A percentile compares a stretch with the other conserved stretches of the same genome.
Conservation (phyloP, 495 filamentous ascomycete species). For the Aspergillus biplanus region DNA sequence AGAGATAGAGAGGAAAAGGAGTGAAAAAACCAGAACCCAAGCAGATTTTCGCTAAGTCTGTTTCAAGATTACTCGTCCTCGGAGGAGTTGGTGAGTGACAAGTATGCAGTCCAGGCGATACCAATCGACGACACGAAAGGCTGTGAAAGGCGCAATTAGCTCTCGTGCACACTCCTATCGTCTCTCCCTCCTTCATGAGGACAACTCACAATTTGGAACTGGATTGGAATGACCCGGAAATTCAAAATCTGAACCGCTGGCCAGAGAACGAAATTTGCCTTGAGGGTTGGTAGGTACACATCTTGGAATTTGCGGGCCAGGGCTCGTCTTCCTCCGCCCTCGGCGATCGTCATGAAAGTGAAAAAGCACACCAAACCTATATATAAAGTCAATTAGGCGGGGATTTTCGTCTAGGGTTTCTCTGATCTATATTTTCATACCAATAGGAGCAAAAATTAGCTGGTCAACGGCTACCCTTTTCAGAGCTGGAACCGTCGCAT, state of each 20-base stretch:
- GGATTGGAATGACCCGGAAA: constrained; percentile 91
- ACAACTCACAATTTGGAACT: constrained; percentile 90
- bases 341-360: constrained; percentile 93
- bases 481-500: constrained; percentile 73
- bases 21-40: constrained; percentile 6
- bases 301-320: constrained; percentile 85
- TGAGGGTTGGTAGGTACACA: constrained; percentile 90
- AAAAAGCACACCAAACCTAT: constrained; percentile 88
- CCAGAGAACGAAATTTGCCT: constrained; percentile 97
- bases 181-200: neutral
- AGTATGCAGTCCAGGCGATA: constrained; percentile 99
- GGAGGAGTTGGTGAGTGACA: constrained; percentile 89
- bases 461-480: constrained; percentile 94
- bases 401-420: neutral
- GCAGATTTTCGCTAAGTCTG: neutral
- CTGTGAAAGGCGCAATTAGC: constrained; percentile 46
- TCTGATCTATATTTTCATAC: constrained; percentile 45
- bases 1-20: constrained; percentile 10
- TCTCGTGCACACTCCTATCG: neutral
- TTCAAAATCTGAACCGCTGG: constrained; percentile 96
- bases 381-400: constrained; percentile 21
- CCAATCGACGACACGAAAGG: constrained; percentile 96
- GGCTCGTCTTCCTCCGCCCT: constrained; percentile 84
- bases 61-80: constrained; percentile 58
- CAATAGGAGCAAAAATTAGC: constrained; percentile 90